Conservation (phyloP, 2,329 filamentous ascomycete genomes). For the Pyricularia sp. region DNA sequence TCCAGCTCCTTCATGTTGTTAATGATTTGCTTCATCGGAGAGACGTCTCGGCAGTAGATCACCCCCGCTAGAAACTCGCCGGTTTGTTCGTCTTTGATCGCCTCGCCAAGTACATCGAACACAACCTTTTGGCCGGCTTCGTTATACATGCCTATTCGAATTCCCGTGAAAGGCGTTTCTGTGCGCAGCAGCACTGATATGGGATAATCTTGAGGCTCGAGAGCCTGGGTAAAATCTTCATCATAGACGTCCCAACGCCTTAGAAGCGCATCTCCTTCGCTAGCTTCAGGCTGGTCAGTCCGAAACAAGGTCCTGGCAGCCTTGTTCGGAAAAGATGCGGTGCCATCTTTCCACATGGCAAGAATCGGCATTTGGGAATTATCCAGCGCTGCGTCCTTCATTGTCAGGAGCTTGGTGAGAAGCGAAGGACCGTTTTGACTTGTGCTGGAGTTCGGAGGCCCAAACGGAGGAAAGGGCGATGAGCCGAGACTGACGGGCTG, state of each 20-base stretch:
- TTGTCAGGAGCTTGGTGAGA: conserved; percentile 57
- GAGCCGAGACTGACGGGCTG: conserved; percentile 35
- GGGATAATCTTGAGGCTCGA: conserved; percentile 50
- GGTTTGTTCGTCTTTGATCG: conserved; percentile 50
- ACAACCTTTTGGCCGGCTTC: conserved; percentile 36
- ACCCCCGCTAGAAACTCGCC: conserved; percentile 64
- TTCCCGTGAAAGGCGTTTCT: conserved; percentile 43
- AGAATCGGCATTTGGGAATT: conserved; percentile 63
- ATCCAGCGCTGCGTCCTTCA: conserved; percentile 68
- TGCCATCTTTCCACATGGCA: conserved; percentile 71
- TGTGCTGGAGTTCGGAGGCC: conserved; percentile 42
- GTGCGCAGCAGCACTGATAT: conserved; percentile 51
- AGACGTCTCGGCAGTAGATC: conserved; percentile 60
- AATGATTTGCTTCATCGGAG: conserved; percentile 55
- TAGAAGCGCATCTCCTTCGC: conserved; percentile 43
- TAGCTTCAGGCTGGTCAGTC: conserved; percentile 24
- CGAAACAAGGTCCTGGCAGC: conserved; percentile 43
- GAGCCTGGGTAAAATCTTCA: conserved; percentile 47
- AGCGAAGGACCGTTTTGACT: conserved; percentile 45
- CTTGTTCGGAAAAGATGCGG: conserved; percentile 59
- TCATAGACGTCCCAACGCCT: conserved; percentile 48
- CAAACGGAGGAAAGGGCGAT: conserved; percentile 52
- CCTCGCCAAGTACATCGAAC: conserved; percentile 55
- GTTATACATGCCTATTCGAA: conserved; percentile 51
- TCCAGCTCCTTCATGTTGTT: conserved; percentile 56